phyloP scores from a whole-genome alignment of 1,284 basidiomycete species.

The Peniophora sp. region DNA sequence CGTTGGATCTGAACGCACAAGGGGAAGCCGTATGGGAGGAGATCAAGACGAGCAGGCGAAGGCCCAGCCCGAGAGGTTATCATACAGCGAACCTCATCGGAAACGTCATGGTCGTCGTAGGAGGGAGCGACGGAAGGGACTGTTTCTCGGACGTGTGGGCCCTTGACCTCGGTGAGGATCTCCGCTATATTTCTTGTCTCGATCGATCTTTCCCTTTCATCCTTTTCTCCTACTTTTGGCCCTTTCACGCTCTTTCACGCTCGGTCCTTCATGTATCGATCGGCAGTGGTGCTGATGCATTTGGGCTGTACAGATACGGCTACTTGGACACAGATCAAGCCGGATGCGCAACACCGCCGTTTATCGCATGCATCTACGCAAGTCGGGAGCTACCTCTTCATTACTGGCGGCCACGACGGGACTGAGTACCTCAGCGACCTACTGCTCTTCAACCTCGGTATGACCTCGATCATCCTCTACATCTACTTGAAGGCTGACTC shows the following conservation, averaged over 20 bases:
- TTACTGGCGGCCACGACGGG: constrained; percentile 85
- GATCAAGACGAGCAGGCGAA: constrained; percentile 39
- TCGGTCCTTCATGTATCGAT: no score
- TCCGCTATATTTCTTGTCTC: neutral
- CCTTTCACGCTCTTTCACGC: no score
- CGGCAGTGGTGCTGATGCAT: neutral
- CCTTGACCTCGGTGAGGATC: constrained; percentile 67
- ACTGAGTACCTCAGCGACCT: constrained; percentile 73
- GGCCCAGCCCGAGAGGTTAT: constrained; percentile 74
- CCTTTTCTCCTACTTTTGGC: constrained; percentile 3
- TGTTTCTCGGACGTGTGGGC: constrained; percentile 86
- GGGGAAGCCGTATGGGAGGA: constrained; percentile 58
- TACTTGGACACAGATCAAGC: constrained; percentile 60
- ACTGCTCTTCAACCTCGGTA: constrained; percentile 81
- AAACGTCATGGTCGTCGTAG: constrained; percentile 77
- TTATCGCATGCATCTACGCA: constrained; percentile 85
- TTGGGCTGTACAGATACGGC: constrained; percentile 45
- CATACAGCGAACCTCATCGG: constrained; percentile 86
- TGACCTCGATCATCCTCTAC: constrained; percentile 11
- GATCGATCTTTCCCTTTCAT: neutral
- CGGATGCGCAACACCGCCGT: constrained; percentile 54
- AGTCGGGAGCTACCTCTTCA: constrained; percentile 89
- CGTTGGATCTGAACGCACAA: constrained; percentile 55
- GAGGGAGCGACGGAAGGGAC: constrained; percentile 73
- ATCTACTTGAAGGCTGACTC: constrained; percentile 13